These are phyloP conservation scores for Hippophae gyantsensis DNA, from an alignment of 306 rosid genomes.

Conservation along the genomic window DNA sequence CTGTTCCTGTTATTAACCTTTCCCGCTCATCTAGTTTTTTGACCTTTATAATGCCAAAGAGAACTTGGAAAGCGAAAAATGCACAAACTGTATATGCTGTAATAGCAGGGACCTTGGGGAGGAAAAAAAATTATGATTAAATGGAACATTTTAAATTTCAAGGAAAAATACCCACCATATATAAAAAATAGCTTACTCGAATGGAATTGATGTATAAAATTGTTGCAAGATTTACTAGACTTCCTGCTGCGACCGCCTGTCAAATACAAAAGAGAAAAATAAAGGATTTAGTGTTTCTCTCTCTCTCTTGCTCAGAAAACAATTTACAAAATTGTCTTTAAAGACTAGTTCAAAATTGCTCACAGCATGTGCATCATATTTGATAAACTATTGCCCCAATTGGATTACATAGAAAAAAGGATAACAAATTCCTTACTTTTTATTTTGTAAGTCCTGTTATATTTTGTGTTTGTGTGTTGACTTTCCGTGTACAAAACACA, in stretches of 20 bases:
- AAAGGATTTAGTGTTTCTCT: conserved; percentile 8
- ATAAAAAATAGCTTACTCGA: conserved; percentile 40
- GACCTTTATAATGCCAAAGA: conserved; percentile 77
- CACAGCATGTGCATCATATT: too few species aligned
- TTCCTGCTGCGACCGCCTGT: conserved; percentile 95
- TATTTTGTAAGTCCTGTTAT: too few species aligned
- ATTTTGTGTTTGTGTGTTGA: too few species aligned
- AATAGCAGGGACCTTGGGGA: conserved; percentile 65
- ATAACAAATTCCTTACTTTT: too few species aligned
- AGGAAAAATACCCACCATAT: background rate
- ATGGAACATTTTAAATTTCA: background rate
- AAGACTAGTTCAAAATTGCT: too few species aligned
- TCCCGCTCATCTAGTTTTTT: conserved; percentile 84
- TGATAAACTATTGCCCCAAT: too few species aligned
- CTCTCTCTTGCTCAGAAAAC: too few species aligned
- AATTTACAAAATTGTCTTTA: too few species aligned
- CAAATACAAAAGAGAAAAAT: conserved; percentile 17
- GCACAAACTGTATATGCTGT: conserved; percentile 61
- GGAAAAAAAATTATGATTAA: conserved; percentile 7
- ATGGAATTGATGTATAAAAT: conserved; percentile 65
- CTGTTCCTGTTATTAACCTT: conserved; percentile 78
- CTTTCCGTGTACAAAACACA: too few species aligned
- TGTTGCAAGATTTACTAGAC: conserved; percentile 92
- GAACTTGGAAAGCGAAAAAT: conserved; percentile 78
- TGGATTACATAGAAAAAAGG: too few species aligned